Conservation (phyloP, 1,284 basidiomycete genomes). For the Leccinum griseonigrum region DNA sequence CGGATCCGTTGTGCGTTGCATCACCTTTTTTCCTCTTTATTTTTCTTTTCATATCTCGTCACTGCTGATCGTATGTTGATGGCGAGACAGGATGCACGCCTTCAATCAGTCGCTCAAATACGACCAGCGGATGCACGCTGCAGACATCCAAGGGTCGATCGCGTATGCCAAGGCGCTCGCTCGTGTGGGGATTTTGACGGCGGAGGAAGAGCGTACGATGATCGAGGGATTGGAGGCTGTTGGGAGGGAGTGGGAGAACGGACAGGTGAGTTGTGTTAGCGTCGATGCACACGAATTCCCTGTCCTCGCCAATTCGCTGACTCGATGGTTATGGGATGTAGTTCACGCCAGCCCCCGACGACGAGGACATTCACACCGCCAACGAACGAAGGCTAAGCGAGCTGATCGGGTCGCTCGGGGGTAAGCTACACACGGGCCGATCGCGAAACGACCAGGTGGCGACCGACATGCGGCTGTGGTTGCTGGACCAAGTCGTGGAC, state of each 20-base stretch:
- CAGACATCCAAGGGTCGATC: slow-evolving; percentile 92
- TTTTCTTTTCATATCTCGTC: slow-evolving; percentile 8
- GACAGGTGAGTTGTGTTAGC: slow-evolving; percentile 47
- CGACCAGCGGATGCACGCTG: slow-evolving; percentile 91
- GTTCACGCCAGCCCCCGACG: slow-evolving; percentile 77
- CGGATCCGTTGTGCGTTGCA: slow-evolving; percentile 74
- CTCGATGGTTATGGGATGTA: slow-evolving; percentile 27
- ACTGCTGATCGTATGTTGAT: not conserved
- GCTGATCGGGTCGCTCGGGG: slow-evolving; percentile 87
- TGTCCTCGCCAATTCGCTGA: not conserved
- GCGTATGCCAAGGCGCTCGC: slow-evolving; percentile 90
- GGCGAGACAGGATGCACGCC: slow-evolving; percentile 75
- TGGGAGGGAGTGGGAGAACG: slow-evolving; percentile 81
- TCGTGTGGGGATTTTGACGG: slow-evolving; percentile 76
- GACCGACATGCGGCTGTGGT: slow-evolving; percentile 97
- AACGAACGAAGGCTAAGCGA: slow-evolving; percentile 95
- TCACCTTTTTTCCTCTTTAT: not conserved
- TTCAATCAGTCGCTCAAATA: slow-evolving; percentile 96
- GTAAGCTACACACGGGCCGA: slow-evolving; percentile 94
- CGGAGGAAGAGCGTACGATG: slow-evolving; percentile 75
- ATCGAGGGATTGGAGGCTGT: slow-evolving; percentile 78
- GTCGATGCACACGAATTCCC: not conserved
- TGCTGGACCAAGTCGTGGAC: slow-evolving; percentile 76
- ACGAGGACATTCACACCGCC: slow-evolving; percentile 99
- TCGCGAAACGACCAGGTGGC: slow-evolving; percentile 98